These are phyloP conservation scores for Pyrus communis DNA, from an alignment of 306 rosid species.

Conservation along the genomic window DNA sequence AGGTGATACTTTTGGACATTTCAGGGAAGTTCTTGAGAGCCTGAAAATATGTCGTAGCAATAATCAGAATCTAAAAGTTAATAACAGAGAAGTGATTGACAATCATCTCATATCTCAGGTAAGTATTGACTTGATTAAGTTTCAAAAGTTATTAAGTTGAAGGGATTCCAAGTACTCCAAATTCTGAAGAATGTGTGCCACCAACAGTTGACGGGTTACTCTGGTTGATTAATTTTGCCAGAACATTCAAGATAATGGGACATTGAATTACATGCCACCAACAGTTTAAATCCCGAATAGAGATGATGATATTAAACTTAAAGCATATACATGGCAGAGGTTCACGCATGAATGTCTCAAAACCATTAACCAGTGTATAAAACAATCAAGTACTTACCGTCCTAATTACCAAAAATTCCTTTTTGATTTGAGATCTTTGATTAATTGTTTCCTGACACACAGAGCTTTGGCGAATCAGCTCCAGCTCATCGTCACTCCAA, in stretches of 20 bases:
- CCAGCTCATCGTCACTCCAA: too few relatives aligned
- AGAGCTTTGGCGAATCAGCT: too few relatives aligned
- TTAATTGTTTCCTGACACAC: too few relatives aligned
- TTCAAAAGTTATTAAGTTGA: too few relatives aligned
- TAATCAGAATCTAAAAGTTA: not conserved
- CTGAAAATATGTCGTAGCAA: constrained; percentile 31
- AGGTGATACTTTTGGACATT: constrained; percentile 34
- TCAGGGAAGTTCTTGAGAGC: constrained; percentile 30
- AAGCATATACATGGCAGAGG: not conserved
- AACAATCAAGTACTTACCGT: too few relatives aligned
- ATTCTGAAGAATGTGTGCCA: too few relatives aligned
- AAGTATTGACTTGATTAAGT: too few relatives aligned
- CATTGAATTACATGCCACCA: not conserved
- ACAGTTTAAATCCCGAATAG: not conserved
- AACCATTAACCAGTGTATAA: not conserved
- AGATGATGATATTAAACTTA: not conserved
- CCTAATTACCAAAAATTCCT: too few relatives aligned
- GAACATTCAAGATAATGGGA: too few relatives aligned
- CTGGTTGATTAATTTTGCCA: not conserved
- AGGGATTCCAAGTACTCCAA: too few relatives aligned
- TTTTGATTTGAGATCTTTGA: too few relatives aligned
- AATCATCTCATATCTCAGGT: not conserved
- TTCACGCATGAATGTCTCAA: not conserved
- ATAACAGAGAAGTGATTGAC: not conserved
- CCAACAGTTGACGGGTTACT: not conserved